Base-by-base conservation (phyloP, 306 rosid species). In the Pachyrhizus erosus region DNA sequence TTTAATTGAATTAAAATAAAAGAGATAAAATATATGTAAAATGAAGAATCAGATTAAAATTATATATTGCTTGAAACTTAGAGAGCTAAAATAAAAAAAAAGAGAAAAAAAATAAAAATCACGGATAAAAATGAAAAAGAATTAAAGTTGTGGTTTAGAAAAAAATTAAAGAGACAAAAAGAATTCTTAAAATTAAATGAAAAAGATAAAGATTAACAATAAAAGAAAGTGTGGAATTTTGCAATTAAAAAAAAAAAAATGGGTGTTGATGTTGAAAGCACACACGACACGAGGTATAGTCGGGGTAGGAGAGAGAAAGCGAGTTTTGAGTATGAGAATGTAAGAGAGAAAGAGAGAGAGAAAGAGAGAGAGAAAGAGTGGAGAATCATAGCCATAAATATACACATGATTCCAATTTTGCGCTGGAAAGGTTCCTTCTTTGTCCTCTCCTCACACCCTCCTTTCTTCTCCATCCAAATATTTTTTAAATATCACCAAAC, bases 271-370 rank as follows among this genome's bases (percentile, higher is more conserved):
- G 0, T 37, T 65, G 26, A 0, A 65, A 65, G n/a, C 12, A 37
- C 34, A 29, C 60, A 70, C 64, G 79, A 45, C 60, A 70, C 64
- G 79, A 45, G 84, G 18, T 23, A 60, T 27, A 70, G 40, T 58
- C 39, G 84, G 61, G 72, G 58, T 80, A 58, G 77, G 84, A 70
- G 72, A 80, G 84, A 80, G 84, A 80, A 70, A 80, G 78, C 52
- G 61, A 70, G 29, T 6, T 54, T 69, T 37, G 68, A 23, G 68
- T 37, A 12, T 66, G 2, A 3, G 33, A 77, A 66, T 49, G 72
- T 66, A 4, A 5, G 31, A 24, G 5, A 55, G 1, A 67, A 14
- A 64, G 11, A 64, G 5, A 13, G 29, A 17, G 8, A 52, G 0
- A 65, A 9, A 77, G 11, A 64, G 12, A 64, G 72, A 42, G 21